Evolutionary conservation across 148 eudicot species (phyloP), one percentile per base, ranked within the genome.

Genomic region (Vaccinium darrowii): DNA sequence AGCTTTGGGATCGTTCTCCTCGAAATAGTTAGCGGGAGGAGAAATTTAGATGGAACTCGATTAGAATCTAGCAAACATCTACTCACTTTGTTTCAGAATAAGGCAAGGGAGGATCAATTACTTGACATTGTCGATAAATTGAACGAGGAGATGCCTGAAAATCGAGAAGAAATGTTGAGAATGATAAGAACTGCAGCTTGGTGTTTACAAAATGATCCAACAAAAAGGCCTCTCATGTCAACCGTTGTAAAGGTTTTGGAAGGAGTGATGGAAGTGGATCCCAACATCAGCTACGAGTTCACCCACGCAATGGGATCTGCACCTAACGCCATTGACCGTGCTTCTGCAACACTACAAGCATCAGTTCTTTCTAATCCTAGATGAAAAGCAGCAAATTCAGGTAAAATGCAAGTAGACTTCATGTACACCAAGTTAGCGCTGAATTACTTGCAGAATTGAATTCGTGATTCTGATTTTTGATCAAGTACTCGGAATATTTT

Each of bases 221-320:
- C 3, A 6, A 83, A 1, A 18, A 52, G 84, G 78, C 84, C 84
- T 27, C 78, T 53, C 54, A 83, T 83, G 84, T 83, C 84, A 1
- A 83, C 84, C 5, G 65, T 83, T 25, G 84, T 83, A 50, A 83
- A 83, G 77, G 84, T 83, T 25, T 83, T 83, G 84, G 84, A 83
- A 33, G 84, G 84, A 71, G 36, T 83, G 65, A 83, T 83, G 84
- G 84, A 83, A 56, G 84, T 72, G 30, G 62, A 83, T 50, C 62
- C 78, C 15, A 51, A 54, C 30, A 83, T 83, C 67, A 83, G 5
- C 47, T 83, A 39, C 67, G 19, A 72, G 25, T 83, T 83, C 63
- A 19, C 30, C 13, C 78, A 83, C 19, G 84, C 78, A 25, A 83
- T 71, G 67, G 54, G 39, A 63, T 39, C 53, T 81, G 8, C 72